phyloP scores from a whole-genome alignment of 2,329 filamentous ascomycete genomes.

The Neoarthrinium moseri region DNA sequence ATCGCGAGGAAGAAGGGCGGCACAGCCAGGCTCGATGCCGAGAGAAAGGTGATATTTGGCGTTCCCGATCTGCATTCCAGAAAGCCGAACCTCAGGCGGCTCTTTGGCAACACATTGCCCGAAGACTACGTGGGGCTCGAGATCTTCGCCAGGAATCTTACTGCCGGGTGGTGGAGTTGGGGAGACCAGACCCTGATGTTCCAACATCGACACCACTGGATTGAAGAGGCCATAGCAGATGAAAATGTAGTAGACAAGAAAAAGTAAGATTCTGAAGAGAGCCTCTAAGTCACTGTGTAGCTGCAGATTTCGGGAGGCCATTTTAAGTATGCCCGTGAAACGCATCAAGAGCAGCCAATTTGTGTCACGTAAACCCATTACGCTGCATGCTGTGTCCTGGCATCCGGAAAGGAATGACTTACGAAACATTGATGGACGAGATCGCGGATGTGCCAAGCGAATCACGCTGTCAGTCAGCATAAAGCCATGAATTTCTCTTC shows the following conservation, averaged over 20 bases:
- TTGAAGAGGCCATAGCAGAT: slow-evolving; percentile 6
- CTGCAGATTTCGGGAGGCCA: too few relatives aligned
- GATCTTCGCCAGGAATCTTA: slow-evolving; percentile 73
- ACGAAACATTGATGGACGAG: too few relatives aligned
- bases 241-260: not conserved
- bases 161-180: slow-evolving; percentile 76
- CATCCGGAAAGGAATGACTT: too few relatives aligned
- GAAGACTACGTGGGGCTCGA: slow-evolving; percentile 61
- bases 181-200: slow-evolving; percentile 72
- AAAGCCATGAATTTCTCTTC: too few relatives aligned
- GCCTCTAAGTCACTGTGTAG: too few relatives aligned
- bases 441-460: too few relatives aligned
- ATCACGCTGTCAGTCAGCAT: too few relatives aligned
- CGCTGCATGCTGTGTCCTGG: too few relatives aligned
- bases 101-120: slow-evolving; percentile 58
- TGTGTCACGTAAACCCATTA: too few relatives aligned
- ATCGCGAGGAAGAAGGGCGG: slow-evolving; percentile 49
- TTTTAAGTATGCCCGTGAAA: too few relatives aligned
- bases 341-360: too few relatives aligned
- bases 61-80: slow-evolving; percentile 77
- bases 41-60: slow-evolving; percentile 60
- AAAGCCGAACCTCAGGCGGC: slow-evolving; percentile 67
- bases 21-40: slow-evolving; percentile 29
- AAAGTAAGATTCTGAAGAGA: too few relatives aligned
- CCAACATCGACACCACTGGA: slow-evolving; percentile 58